Evolutionary conservation across 805 yeast genomes (phyloP).

Genomic region (Zygoascus bituminiphila): DNA sequence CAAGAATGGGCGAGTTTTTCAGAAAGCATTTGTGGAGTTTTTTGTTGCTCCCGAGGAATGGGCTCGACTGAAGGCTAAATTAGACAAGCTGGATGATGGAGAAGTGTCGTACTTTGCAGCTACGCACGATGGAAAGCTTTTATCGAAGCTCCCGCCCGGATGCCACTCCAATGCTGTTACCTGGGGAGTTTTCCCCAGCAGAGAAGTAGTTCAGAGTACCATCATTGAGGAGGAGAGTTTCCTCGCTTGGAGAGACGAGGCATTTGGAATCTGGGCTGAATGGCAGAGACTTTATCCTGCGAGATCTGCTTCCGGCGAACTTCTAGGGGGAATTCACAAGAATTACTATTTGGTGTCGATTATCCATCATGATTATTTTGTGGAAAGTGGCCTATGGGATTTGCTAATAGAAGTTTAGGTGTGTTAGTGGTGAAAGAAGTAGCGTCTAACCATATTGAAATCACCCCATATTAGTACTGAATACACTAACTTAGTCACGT

Average conservation of each 20-base stretch:
- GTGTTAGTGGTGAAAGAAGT: no score
- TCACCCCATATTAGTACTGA: no score
- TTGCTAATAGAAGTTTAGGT: background rate
- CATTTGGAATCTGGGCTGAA: conserved; percentile 81
- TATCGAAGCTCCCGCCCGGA: conserved; percentile 48
- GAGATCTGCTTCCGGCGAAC: conserved; percentile 42
- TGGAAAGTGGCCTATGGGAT: conserved; percentile 76
- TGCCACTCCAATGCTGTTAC: conserved; percentile 71
- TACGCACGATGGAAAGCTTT: conserved; percentile 48
- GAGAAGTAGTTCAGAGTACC: conserved; percentile 86
- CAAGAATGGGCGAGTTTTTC: conserved; percentile 75
- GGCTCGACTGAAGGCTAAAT: conserved; percentile 49
- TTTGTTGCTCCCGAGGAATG: conserved; percentile 69
- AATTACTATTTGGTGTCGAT: conserved; percentile 73
- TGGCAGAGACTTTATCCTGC: conserved; percentile 78
- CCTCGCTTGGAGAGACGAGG: conserved; percentile 94
- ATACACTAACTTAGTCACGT: no score
- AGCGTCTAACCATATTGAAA: no score
- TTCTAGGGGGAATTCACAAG: conserved; percentile 53
- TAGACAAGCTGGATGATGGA: conserved; percentile 36
- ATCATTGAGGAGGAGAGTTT: conserved; percentile 88
- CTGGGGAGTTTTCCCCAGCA: conserved; percentile 95
- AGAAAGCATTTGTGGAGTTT: conserved; percentile 88
- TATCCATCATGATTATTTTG: conserved; percentile 74
- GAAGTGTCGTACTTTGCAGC: conserved; percentile 69